Evolutionary conservation across 2,329 filamentous ascomycete species (phyloP), one percentile per base, ranked within the genome.

Genomic region (Escovopsis sp.): DNA sequence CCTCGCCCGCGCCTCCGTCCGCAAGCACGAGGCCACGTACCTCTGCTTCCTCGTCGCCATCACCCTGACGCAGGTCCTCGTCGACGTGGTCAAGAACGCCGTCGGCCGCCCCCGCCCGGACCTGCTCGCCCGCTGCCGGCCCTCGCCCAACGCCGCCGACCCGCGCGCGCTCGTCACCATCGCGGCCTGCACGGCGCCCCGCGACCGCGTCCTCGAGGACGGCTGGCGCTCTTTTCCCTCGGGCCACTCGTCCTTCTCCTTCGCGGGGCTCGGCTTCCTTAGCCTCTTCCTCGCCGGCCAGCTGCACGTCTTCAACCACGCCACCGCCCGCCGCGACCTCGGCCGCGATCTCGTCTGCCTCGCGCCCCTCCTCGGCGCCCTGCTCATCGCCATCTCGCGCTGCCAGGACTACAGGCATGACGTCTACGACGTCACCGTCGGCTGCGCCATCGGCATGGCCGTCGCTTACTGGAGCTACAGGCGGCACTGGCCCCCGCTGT

Each of bases 31-130:
- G 63, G 83, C 88, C 49, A 83, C 86, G 0, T 66, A 94, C 41
- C 75, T 98, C 1, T 84, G 86, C 19, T 78, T 95, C 46, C 66
- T 80, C 40, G 85, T 89, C 53, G 75, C 80, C 49, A 62, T 96
- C 26, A 69, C 86, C 51, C 70, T 94, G 40, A 82, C 85, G 0
- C 74, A 77, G 6, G 82, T 95, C 59, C 68, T 96, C 36, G 96
- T 91, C 37, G 88, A 96, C 58, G 66, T 89, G 26, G 72, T 96
- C 56, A 98, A 98, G 63, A 94, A 94, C 57, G 74, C 82, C 9
- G 83, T 89, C 26, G 85, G 85, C 8, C 68, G 85, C 10, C 85
- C 87, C 12, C 65, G 74, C 6, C 74, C 74, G 0, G 74, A 78
- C 49, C 57, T 78, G 4, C 56, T 78, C 26, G 78, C 82, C n/a